Conservation (phyloP, 805 yeast genomes). For the Lipomyces chichibuensis region DNA sequence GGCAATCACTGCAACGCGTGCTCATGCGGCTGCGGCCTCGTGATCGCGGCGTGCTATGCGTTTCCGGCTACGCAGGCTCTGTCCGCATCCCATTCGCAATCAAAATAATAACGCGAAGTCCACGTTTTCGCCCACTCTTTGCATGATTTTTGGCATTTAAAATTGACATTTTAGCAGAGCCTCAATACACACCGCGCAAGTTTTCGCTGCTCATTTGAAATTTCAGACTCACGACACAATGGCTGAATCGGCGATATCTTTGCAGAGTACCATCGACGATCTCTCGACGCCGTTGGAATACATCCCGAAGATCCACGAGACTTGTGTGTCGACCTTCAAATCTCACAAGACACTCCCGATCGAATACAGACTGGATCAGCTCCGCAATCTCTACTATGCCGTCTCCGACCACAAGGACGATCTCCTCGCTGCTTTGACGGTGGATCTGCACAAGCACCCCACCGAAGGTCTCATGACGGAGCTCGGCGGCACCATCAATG, state of each 20-base stretch:
- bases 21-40: neutral
- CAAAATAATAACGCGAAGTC: no score
- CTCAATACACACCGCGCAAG: no score
- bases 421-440: slow-evolving; percentile 59
- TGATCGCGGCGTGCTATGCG: neutral
- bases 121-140: no score
- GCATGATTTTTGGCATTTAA: no score
- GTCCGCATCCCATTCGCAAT: neutral
- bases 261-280: neutral
- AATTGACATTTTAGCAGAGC: no score
- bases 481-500: slow-evolving; percentile 54
- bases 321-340: slow-evolving; percentile 50
- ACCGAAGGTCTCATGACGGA: slow-evolving; percentile 69
- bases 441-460: slow-evolving; percentile 69
- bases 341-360: slow-evolving; percentile 55
- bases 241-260: neutral
- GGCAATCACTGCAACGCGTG: neutral
- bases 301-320: slow-evolving; percentile 54
- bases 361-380: slow-evolving; percentile 60
- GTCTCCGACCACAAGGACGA: slow-evolving; percentile 60
- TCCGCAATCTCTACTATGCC: slow-evolving; percentile 68
- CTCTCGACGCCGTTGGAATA: slow-evolving; percentile 46
- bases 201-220: neutral
- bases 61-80: neutral
- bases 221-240: neutral